Conservation (phyloP, 106 monocot genomes). For the Dioscorea dumetorum region DNA sequence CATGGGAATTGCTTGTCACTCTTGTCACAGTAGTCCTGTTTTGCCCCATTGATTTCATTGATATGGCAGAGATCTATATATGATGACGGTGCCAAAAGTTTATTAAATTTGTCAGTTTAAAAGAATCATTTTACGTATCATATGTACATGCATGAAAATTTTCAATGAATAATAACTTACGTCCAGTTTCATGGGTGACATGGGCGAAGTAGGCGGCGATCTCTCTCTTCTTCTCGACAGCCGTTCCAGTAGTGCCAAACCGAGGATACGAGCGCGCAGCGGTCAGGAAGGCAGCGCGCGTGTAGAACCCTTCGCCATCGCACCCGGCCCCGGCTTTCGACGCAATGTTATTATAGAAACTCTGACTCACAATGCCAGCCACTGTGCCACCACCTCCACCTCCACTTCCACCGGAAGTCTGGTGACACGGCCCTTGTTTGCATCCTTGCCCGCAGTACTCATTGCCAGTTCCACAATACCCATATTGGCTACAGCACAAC, state of each 20-base stretch:
- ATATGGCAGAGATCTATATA: slow-evolving; percentile 40
- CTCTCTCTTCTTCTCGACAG: slow-evolving; percentile 39
- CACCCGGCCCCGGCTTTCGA: slow-evolving; percentile 22
- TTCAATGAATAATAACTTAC: slow-evolving; percentile 9
- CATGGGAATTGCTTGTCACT: slow-evolving; percentile 38
- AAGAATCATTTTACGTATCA: no score
- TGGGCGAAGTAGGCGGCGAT: slow-evolving; percentile 53
- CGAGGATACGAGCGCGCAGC: slow-evolving; percentile 13
- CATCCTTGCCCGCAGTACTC: slow-evolving; percentile 29
- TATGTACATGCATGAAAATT: no score
- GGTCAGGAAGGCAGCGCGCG: slow-evolving; percentile 24
- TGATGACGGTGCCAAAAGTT: no score
- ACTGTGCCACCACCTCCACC: no score
- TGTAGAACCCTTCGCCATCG: slow-evolving; percentile 34
- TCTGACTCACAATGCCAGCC: slow-evolving; percentile 31
- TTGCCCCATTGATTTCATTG: slow-evolving; percentile 34
- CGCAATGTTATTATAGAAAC: slow-evolving; percentile 39
- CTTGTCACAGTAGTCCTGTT: slow-evolving; percentile 30
- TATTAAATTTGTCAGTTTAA: no score
- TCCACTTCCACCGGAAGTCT: background rate
- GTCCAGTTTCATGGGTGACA: slow-evolving; percentile 47
- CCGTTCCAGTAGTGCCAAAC: slow-evolving; percentile 26
- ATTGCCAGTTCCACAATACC: slow-evolving; percentile 14
- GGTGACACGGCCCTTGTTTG: slow-evolving; percentile 23
- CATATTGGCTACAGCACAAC: slow-evolving; percentile 34